Percentiles rank a stretch among this genome's conserved stretches.
Evolutionary conservation across 805 yeast genomes (phyloP).

Genomic region (Wickerhamomyces bisporus): DNA sequence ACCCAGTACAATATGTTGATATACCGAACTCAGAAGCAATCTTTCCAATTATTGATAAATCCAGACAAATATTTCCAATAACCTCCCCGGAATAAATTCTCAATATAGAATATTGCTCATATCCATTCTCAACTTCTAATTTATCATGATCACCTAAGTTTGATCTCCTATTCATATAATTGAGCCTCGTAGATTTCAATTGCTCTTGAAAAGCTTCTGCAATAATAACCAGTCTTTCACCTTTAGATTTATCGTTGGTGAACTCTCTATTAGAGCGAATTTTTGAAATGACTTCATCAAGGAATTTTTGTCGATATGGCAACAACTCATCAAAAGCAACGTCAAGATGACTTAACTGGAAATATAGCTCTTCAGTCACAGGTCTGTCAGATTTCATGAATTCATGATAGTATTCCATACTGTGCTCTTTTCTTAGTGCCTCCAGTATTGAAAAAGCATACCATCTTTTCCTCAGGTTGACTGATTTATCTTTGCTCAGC

Average conservation of each 20-base stretch:
- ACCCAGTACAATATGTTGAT: no score
- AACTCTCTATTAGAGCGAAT: conserved; percentile 1
- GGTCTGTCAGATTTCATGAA: not conserved
- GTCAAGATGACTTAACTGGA: conserved; percentile 12
- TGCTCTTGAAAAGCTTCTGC: no score
- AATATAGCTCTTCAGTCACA: conserved; percentile 9
- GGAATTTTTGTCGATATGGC: conserved; percentile 8
- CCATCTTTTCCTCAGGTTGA: not conserved
- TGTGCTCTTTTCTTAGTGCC: conserved; percentile 6
- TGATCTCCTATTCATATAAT: no score
- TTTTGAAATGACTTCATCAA: conserved; percentile 2
- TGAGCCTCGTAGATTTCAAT: no score
- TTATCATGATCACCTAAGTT: no score
- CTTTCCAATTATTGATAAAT: no score
- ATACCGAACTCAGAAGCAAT: no score
- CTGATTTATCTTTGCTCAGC: not conserved
- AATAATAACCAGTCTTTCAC: conserved; percentile 10
- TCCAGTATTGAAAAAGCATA: not conserved
- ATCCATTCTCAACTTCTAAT: no score
- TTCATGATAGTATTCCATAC: not conserved
- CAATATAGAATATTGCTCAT: no score
- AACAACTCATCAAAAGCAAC: conserved; percentile 16
- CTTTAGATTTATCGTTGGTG: conserved; percentile 2
- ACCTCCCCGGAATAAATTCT: no score
- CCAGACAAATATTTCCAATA: no score